phyloP scores from a whole-genome alignment of 768 basidiomycete species.

The Trametes punicea region DNA sequence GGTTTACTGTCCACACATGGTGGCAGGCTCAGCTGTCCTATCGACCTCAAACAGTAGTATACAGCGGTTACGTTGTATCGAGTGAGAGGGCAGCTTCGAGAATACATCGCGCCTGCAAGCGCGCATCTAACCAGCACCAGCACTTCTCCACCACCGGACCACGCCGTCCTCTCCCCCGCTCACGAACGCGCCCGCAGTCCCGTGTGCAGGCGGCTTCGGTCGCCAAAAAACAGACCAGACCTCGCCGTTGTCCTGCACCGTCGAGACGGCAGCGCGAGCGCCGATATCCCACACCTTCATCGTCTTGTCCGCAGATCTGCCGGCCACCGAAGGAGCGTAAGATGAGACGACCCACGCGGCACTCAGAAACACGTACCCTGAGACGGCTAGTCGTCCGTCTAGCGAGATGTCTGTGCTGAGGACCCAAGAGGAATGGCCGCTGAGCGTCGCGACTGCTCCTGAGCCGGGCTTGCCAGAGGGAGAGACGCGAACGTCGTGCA shows the following conservation, averaged over 20 bases:
- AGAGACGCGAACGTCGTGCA: slow-evolving; percentile 85
- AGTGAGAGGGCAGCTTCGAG: no score
- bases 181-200: slow-evolving; percentile 63
- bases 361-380: slow-evolving; percentile 54
- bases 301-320: slow-evolving; percentile 79
- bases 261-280: slow-evolving; percentile 70
- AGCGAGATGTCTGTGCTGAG: slow-evolving; percentile 79
- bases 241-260: slow-evolving; percentile 73
- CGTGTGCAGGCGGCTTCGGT: slow-evolving; percentile 53
- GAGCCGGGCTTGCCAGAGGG: slow-evolving; percentile 55
- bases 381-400: slow-evolving; percentile 74
- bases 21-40: no score
- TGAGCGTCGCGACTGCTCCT: slow-evolving; percentile 80
- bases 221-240: slow-evolving; percentile 86
- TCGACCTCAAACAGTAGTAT: no score
- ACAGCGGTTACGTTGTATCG: no score
- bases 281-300: slow-evolving; percentile 87
- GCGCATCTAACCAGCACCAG: slow-evolving; percentile 43
- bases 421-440: slow-evolving; percentile 91
- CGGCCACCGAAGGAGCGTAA: neutral
- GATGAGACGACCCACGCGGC: neutral
- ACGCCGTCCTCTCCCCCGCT: slow-evolving; percentile 73
- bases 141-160: slow-evolving; percentile 76
- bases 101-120: no score
- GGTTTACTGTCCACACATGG: no score